Percentiles rank a stretch among this genome's conserved stretches.
phyloP scores from a whole-genome alignment of 2,329 filamentous ascomycete genomes.

The Fusarium setosum region DNA sequence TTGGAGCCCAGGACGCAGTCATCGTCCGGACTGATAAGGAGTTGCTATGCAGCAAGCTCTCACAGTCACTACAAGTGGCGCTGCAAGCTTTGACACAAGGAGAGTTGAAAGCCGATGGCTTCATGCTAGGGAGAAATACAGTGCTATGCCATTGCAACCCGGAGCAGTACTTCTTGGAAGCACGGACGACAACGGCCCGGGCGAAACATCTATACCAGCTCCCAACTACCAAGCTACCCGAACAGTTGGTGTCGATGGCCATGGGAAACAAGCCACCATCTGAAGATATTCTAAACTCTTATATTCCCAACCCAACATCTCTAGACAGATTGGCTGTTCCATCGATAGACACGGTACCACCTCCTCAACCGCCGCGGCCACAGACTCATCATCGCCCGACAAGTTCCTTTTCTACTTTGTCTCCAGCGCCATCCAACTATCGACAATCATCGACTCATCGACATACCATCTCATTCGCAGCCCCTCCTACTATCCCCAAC shows the following conservation, averaged over 20 bases:
- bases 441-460: not conserved
- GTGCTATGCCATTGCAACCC: conserved; percentile 15
- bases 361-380: not conserved
- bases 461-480: not conserved
- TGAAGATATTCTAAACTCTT: not conserved
- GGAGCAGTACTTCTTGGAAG: conserved; percentile 16
- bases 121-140: conserved; percentile 16
- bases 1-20: conserved; percentile 8
- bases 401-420: not conserved
- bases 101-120: not conserved
- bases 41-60: not conserved
- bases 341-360: not conserved
- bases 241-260: not conserved
- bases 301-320: not conserved
- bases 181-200: not conserved
- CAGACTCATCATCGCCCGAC: conserved; percentile 2
- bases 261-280: not conserved
- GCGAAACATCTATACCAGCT: conserved; percentile 11
- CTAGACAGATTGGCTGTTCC: not conserved
- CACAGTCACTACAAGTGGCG: not conserved
- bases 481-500: not conserved
- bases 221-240: not conserved
- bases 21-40: conserved; percentile 3
- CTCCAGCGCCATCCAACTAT: not conserved
- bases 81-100: conserved; percentile 4